Base-by-base conservation (phyloP, 768 basidiomycete species). In the Harrya chromipes region DNA sequence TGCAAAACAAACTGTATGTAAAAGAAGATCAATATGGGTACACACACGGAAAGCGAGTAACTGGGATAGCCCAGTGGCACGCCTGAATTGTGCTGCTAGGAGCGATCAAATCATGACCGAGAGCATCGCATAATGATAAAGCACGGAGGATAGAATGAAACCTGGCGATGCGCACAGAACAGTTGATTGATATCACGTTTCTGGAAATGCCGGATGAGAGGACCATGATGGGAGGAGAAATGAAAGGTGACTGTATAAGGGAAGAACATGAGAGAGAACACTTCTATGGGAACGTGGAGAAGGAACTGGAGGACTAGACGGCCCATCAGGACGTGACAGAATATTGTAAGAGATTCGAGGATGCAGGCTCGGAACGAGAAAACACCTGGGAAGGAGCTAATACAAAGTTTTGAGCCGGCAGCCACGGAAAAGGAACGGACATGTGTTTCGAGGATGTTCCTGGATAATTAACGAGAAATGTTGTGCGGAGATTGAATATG, bases 401-500 rank as follows among this genome's bases (percentile, higher is more conserved):
- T 49, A 29, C 53, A 58, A 62, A 56, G 50, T 55, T 47, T 57
- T 53, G 20, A 29, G 45, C 43, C 51, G 37, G 27, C 53, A 56
- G 38, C 53, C 26, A 57, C 61, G 60, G 50, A 29, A 29, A 29
- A 29, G 29, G 29, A 29, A 29, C 11, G 29, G 29, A 29, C 29
- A 13, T 29, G 29, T 29, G 29, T 29, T 29, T 29, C 29, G 29
- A 57, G 55, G 63, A 50, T 54, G 66, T 69, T 61, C 68, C 65
- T 67, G 55, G 63, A 61, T 46, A 58, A 64, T 67, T 53, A 58
- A 65, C 57, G 47, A 41, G 43, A 63, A 55, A 52, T 58, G 56
- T 55, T 53, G 6, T 62, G 60, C 66, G 68, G 66, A 64, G 66
- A 60, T 68, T 64, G 60, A 70, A 69, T 52, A 34, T 55, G 52